phyloP scores from a whole-genome alignment of 2,329 filamentous ascomycete genomes.

The Epichloe festucae region DNA sequence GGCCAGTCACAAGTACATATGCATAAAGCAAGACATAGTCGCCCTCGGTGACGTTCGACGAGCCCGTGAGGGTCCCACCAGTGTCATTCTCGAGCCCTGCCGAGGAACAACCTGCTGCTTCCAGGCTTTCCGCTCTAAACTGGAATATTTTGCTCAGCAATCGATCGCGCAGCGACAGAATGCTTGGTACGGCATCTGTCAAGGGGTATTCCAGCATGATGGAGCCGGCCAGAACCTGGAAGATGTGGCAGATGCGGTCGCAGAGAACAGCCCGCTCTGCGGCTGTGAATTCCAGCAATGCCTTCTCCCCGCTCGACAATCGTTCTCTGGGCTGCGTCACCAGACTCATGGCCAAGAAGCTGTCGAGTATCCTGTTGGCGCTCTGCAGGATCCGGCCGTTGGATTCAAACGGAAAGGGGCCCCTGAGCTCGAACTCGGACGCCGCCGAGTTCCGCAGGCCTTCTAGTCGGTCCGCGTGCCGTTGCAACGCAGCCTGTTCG shows the following conservation, averaged over 20 bases:
- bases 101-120: background rate
- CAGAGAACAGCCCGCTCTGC: conserved; percentile 69
- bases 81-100: background rate
- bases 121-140: conserved; percentile 52
- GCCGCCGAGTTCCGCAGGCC: conserved; percentile 54
- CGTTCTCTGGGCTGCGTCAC: conserved; percentile 66
- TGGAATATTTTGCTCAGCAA: conserved; percentile 73
- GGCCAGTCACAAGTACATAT: conserved; percentile 57
- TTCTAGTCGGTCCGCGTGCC: conserved; percentile 58
- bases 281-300: conserved; percentile 61
- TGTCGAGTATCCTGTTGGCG: conserved; percentile 69
- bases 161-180: conserved; percentile 61
- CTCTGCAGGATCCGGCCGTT: conserved; percentile 60
- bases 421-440: conserved; percentile 70
- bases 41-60: conserved; percentile 40
- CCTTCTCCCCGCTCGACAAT: conserved; percentile 62
- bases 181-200: conserved; percentile 68
- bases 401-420: conserved; percentile 61
- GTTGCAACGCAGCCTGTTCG: conserved; percentile 74
- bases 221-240: conserved; percentile 67
- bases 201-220: conserved; percentile 84
- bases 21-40: conserved; percentile 88
- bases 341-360: conserved; percentile 86
- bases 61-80: background rate
- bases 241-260: conserved; percentile 73